A percentile compares a stretch with the other conserved stretches of the same genome.
Evolutionary conservation across 2,329 filamentous ascomycete genomes (phyloP).

Genomic region (Juglanconis juglandina): DNA sequence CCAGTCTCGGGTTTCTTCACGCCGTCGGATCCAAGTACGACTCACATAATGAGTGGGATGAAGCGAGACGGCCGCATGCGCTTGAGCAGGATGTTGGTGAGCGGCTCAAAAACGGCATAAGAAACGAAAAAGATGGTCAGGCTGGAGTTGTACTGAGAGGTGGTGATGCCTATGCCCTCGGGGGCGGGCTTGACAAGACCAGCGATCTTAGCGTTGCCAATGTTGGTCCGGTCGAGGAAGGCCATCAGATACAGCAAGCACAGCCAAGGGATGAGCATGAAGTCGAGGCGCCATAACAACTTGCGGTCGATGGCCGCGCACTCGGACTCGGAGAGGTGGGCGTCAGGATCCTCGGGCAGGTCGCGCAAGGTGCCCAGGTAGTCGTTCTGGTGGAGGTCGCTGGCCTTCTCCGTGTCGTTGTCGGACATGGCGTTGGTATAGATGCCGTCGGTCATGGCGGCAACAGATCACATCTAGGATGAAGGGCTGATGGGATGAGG

Average conservation of each 20-base stretch:
- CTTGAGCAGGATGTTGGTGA: conserved; percentile 81
- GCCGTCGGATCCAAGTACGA: conserved; percentile 18
- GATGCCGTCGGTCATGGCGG: not conserved
- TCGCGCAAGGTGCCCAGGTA: conserved; percentile 16
- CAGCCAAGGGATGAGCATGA: conserved; percentile 35
- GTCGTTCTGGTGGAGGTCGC: conserved; percentile 11
- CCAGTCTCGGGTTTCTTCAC: not conserved
- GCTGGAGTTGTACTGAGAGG: conserved; percentile 66
- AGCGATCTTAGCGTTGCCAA: conserved; percentile 66
- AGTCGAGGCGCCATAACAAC: conserved; percentile 30
- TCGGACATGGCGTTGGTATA: conserved; percentile 9
- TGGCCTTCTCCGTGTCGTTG: conserved; percentile 17
- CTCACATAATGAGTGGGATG: conserved; percentile 75
- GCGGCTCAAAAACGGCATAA: conserved; percentile 73
- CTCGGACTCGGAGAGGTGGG: conserved; percentile 27
- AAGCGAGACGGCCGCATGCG: conserved; percentile 72
- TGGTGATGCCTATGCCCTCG: conserved; percentile 57
- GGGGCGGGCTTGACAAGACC: conserved; percentile 33
- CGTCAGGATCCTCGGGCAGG: conserved; percentile 31
- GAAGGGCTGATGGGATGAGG: too few species aligned
- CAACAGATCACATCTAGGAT: not conserved
- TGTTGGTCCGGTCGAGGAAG: conserved; percentile 75
- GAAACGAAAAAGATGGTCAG: conserved; percentile 85
- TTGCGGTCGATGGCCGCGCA: conserved; percentile 29
- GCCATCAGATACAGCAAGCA: conserved; percentile 69